Percentiles rank a stretch among this genome's conserved stretches.
These are phyloP conservation scores for Erythrobasidium hasegawianum DNA, from an alignment of 1,284 basidiomycete species.

Conservation along the genomic window DNA sequence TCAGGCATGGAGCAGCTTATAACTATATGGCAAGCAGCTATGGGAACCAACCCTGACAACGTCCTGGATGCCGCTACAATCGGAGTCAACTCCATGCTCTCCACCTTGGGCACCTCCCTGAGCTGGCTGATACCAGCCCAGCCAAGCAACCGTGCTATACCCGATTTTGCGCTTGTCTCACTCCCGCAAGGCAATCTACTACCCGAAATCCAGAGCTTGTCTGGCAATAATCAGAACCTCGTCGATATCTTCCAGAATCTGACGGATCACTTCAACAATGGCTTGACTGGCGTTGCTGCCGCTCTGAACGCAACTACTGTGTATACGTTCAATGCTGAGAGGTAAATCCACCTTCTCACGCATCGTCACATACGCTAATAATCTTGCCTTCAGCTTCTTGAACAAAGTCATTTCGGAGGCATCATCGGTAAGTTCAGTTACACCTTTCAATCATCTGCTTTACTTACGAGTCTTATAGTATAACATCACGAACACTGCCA, in stretches of 20 bases:
- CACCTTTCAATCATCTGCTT: background rate
- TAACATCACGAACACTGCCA: constrained; percentile 13
- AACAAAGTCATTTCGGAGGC: background rate
- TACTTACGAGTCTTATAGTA: background rate
- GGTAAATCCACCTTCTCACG: too few species aligned
- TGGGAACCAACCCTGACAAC: constrained; percentile 16
- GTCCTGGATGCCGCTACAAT: constrained; percentile 4
- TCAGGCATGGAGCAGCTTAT: constrained; percentile 18
- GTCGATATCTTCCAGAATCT: constrained; percentile 23
- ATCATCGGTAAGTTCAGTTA: background rate
- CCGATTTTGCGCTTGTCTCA: constrained; percentile 23
- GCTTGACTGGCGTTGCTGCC: constrained; percentile 3
- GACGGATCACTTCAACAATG: constrained; percentile 21
- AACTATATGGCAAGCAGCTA: constrained; percentile 9
- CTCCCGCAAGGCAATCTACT: constrained; percentile 20
- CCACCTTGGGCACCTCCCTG: constrained; percentile 11
- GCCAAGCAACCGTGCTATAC: background rate
- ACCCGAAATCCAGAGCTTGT: constrained; percentile 10
- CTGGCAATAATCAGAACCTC: constrained; percentile 13
- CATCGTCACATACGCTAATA: too few species aligned
- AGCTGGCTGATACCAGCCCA: constrained; percentile 22
- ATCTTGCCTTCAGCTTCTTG: background rate
- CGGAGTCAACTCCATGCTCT: constrained; percentile 11
- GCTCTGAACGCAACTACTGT: constrained; percentile 17
- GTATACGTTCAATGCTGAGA: constrained; percentile 22